Evolutionary conservation across 768 basidiomycete species (phyloP), one percentile per base, ranked within the genome.

Genomic region (Mycena floridula): DNA sequence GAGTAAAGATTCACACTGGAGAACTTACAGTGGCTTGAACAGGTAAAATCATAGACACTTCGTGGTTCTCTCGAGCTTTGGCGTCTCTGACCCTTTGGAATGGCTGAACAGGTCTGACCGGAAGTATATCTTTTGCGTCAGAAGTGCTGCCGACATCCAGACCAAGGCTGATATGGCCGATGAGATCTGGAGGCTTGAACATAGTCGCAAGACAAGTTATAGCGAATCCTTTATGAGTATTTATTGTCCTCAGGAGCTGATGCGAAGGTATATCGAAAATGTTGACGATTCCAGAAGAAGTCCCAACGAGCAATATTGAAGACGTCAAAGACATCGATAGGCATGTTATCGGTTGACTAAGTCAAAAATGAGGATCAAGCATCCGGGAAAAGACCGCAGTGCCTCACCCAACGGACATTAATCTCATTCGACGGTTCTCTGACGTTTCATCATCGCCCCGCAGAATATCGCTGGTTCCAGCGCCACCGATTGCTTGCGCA

Each of bases 221-320:
- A 25, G 77, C 62, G 53, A 79, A 59, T 36, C 79, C 78, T 52
- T 81, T 85, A 59, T 79, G 85, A 1, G 82, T 71, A 15, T 78
- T 74, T 51, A 97, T 81, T 22, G 86, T 85, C 37, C 93, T 85
- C 22, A 96, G 67, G 23, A 82, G 79, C 58, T 98, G 94, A 56
- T 93, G 89, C 0, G 95, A 95, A 2, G 89, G 80, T 24, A 95
- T 76, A 50, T 96, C 89, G 59, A 93, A 91, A 28, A 92, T 61
- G 46, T 89, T 76, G 40, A 97, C 76, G 11, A 79, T 58, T 2
- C 91, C 91, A 2, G 74, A 61, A 2, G 74, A 60, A 0, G 91
- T 94, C 18, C 95, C 93, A 25, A 81, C 79, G n/a, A 98, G 63
- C 9, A 99, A 77, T 35, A 85, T 72, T 2, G 89, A 76, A 0